Conservation (phyloP, 306 rosid species). For the Vigna trinervia region DNA sequence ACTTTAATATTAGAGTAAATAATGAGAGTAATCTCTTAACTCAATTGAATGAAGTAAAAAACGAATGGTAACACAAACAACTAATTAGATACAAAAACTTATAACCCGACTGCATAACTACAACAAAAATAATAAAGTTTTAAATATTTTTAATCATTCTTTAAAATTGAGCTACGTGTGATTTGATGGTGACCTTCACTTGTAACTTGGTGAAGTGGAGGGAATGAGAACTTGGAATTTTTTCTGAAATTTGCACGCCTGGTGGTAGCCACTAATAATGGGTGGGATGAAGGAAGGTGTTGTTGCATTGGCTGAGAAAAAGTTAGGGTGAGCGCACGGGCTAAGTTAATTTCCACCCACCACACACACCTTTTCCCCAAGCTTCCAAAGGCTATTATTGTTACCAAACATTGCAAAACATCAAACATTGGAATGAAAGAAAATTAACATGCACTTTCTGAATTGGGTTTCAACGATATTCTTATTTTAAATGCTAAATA, state of each 20-base stretch:
- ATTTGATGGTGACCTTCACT: slow-evolving; percentile 28
- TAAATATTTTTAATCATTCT: no score
- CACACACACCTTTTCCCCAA: slow-evolving; percentile 24
- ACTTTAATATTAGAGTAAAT: no score
- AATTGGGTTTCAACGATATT: slow-evolving; percentile 18
- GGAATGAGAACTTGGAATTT: slow-evolving; percentile 41
- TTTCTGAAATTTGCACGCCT: slow-evolving; percentile 58
- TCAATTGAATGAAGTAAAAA: no score
- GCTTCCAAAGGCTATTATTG: slow-evolving; percentile 40
- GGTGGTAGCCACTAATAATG: slow-evolving; percentile 54
- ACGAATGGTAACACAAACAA: no score
- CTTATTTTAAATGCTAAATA: not conserved
- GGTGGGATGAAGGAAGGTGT: slow-evolving; percentile 19
- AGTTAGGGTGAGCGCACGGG: slow-evolving; percentile 57
- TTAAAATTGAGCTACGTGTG: no score
- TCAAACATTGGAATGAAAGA: slow-evolving; percentile 11
- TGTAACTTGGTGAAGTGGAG: slow-evolving; percentile 49
- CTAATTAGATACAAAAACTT: no score
- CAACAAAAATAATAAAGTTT: no score
- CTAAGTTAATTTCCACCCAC: slow-evolving; percentile 49
- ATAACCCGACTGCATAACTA: no score
- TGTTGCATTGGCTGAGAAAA: slow-evolving; percentile 43
- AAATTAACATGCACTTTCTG: slow-evolving; percentile 15
- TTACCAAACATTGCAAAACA: slow-evolving; percentile 38
- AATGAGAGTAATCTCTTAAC: no score